phyloP scores from a whole-genome alignment of 2,329 filamentous ascomycete species.

The Acephala macrosclerotiorum region DNA sequence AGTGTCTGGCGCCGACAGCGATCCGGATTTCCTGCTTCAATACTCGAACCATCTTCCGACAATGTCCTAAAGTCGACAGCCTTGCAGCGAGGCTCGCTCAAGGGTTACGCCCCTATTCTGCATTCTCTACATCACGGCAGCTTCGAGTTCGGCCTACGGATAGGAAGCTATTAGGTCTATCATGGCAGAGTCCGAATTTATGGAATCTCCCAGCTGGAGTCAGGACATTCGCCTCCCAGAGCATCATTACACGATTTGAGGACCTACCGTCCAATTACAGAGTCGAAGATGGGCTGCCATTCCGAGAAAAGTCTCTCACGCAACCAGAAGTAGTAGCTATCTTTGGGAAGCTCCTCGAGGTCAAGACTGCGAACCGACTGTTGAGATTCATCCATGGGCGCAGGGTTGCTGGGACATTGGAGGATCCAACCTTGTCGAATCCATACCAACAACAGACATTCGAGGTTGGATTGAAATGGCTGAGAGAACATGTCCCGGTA shows the following conservation, averaged over 20 bases:
- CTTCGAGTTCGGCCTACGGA: neutral
- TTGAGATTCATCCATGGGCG: conserved; percentile 67
- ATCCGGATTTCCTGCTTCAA: conserved; percentile 37
- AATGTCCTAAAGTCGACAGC: conserved; percentile 37
- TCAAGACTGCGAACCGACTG: conserved; percentile 57
- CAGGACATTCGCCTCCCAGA: conserved; percentile 27
- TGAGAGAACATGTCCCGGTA: conserved; percentile 61
- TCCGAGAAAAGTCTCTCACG: conserved; percentile 57
- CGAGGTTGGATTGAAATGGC: conserved; percentile 58
- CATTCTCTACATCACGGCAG: conserved; percentile 4
- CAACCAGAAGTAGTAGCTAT: conserved; percentile 54
- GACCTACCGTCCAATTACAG: conserved; percentile 64
- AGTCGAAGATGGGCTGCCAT: conserved; percentile 62
- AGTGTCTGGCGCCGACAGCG: conserved; percentile 35
- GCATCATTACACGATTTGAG: conserved; percentile 59
- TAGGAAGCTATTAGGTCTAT: neutral
- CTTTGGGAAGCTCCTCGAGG: conserved; percentile 58
- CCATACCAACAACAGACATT: conserved; percentile 46
- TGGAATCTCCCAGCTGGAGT: conserved; percentile 16
- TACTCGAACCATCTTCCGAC: conserved; percentile 31
- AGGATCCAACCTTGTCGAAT: conserved; percentile 59
- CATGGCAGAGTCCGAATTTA: conserved; percentile 17
- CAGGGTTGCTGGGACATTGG: conserved; percentile 68
- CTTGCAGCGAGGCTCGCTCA: conserved; percentile 36
- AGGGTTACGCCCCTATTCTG: conserved; percentile 30